Evolutionary conservation across 805 yeast genomes (phyloP).

Genomic region (Saturnispora kantuleensis): DNA sequence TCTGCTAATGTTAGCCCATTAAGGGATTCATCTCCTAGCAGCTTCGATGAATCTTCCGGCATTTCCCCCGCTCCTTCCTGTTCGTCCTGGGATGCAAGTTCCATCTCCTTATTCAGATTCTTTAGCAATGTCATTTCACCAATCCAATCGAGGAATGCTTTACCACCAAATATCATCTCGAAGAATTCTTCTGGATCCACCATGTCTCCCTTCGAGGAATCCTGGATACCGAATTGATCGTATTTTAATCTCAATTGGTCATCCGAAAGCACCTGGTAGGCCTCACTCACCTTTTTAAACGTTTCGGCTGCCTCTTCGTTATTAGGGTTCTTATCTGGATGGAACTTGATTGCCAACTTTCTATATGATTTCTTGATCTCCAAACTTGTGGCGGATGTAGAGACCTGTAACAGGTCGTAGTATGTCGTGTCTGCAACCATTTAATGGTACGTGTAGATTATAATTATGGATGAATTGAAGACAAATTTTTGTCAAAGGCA

Average conservation of each 20-base stretch:
- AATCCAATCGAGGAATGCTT: conserved; percentile 65
- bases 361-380: conserved; percentile 94
- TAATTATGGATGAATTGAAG: not conserved
- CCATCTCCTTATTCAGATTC: conserved; percentile 50
- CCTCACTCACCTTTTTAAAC: conserved; percentile 68
- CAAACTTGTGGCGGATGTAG: conserved; percentile 57
- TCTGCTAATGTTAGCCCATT: conserved; percentile 17
- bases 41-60: conserved; percentile 24
- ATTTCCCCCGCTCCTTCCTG: conserved; percentile 33
- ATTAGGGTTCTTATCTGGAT: conserved; percentile 95
- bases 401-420: conserved; percentile 70
- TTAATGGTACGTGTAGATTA: not conserved
- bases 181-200: conserved; percentile 86
- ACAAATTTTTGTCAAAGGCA: not conserved
- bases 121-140: conserved; percentile 66
- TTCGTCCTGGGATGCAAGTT: conserved; percentile 29
- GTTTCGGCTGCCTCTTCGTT: conserved; percentile 82
- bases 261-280: conserved; percentile 76
- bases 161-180: conserved; percentile 76
- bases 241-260: conserved; percentile 57
- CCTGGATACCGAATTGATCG: conserved; percentile 62
- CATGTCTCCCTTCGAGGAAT: conserved; percentile 50
- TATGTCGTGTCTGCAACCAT: conserved; percentile 85
- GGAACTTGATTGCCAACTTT: conserved; percentile 77
- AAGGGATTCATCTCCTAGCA: conserved; percentile 21